phyloP scores from a whole-genome alignment of 1,284 basidiomycete genomes.

The Vanrija humicola region DNA sequence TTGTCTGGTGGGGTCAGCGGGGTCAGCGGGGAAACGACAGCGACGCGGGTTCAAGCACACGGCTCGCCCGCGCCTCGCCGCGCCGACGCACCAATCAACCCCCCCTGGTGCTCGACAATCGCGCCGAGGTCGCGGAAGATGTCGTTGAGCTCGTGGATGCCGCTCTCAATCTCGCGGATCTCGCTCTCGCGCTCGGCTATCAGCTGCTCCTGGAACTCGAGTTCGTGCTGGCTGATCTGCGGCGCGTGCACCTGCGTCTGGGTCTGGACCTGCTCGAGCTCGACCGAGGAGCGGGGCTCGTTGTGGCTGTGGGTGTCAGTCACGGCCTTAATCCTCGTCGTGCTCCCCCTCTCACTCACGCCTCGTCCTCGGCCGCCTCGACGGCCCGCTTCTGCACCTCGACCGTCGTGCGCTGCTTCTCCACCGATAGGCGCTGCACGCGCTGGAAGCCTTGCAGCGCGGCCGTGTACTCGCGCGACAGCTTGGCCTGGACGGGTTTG shows the following conservation, averaged over 20 bases:
- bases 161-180: slow-evolving; percentile 93
- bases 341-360: slow-evolving; percentile 11
- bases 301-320: slow-evolving; percentile 7
- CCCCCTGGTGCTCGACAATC: slow-evolving; percentile 89
- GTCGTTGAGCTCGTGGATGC: slow-evolving; percentile 93
- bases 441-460: slow-evolving; percentile 87
- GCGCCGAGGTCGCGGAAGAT: slow-evolving; percentile 97
- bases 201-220: slow-evolving; percentile 93
- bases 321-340: neutral
- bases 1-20: slow-evolving; percentile 63
- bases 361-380: slow-evolving; percentile 32
- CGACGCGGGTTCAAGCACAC: neutral
- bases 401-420: slow-evolving; percentile 77
- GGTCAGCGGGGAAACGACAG: too few relatives aligned
- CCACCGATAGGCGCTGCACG: slow-evolving; percentile 83
- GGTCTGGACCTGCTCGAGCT: slow-evolving; percentile 40
- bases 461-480: slow-evolving; percentile 85
- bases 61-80: too few relatives aligned
- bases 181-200: slow-evolving; percentile 93
- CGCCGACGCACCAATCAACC: slow-evolving; percentile 87
- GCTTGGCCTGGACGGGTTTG: slow-evolving; percentile 67
- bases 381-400: slow-evolving; percentile 55
- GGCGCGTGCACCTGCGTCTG: slow-evolving; percentile 36
- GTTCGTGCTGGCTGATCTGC: slow-evolving; percentile 77
- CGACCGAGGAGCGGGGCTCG: slow-evolving; percentile 35